Conservation (phyloP, 2,329 filamentous ascomycete species). For the Xylogone sp. region DNA sequence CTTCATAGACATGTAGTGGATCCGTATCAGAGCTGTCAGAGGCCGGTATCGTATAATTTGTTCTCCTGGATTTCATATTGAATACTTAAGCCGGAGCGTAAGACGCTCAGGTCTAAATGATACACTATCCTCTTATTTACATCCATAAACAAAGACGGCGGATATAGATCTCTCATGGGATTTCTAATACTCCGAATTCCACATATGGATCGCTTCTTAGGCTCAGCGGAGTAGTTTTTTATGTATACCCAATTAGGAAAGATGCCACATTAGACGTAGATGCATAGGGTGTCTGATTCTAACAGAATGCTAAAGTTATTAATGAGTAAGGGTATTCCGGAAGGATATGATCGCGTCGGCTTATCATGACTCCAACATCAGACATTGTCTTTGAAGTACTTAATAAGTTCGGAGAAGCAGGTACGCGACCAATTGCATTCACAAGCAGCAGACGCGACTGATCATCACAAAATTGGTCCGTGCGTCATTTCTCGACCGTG, state of each 20-base stretch:
- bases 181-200: neutral
- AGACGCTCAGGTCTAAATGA: neutral
- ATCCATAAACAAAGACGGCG: neutral
- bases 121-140: neutral
- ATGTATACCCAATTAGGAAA: neutral
- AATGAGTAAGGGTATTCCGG: too few relatives aligned
- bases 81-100: neutral
- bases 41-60: conserved; percentile 6
- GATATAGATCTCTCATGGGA: neutral
- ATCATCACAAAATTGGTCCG: too few relatives aligned
- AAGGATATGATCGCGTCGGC: too few relatives aligned
- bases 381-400: too few relatives aligned
- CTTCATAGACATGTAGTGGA: neutral
- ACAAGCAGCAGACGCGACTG: too few relatives aligned
- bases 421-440: too few relatives aligned
- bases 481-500: too few relatives aligned
- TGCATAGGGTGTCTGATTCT: too few relatives aligned
- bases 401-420: too few relatives aligned
- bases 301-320: too few relatives aligned
- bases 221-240: neutral
- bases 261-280: too few relatives aligned
- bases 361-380: too few relatives aligned
- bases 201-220: neutral
- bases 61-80: neutral
- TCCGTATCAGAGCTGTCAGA: conserved; percentile 7